Evolutionary conservation across 345 rosid species (phyloP).

Genomic region (Angophora floribunda): DNA sequence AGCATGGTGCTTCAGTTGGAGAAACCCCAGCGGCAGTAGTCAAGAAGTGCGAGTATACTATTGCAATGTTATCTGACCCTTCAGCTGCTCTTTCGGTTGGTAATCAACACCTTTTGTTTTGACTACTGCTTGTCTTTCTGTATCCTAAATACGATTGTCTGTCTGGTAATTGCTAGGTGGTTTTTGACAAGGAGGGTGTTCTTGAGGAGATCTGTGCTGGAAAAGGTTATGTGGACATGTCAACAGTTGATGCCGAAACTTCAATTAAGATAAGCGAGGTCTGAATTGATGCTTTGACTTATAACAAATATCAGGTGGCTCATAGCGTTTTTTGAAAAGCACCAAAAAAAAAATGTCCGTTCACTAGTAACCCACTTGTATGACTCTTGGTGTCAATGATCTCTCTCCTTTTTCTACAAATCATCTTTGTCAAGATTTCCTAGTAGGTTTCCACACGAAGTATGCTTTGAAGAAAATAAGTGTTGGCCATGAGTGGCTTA

Average conservation of each 20-base stretch:
- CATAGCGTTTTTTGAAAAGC: background rate
- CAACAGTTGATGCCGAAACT: constrained; percentile 88
- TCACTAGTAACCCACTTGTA: background rate
- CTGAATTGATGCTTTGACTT: background rate
- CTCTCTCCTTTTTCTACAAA: background rate
- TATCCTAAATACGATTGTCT: background rate
- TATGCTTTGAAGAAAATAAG: background rate
- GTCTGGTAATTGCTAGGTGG: constrained; percentile 45
- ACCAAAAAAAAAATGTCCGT: background rate
- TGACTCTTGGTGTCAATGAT: background rate
- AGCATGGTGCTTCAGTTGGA: constrained; percentile 72
- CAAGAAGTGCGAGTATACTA: constrained; percentile 79
- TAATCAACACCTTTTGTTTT: background rate
- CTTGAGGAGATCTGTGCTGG: constrained; percentile 60
- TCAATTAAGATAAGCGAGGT: constrained; percentile 73
- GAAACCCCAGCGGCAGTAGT: constrained; percentile 79
- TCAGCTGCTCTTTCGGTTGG: constrained; percentile 73
- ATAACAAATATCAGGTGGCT: background rate
- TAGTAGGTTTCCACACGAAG: background rate
- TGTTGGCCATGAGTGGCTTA: background rate
- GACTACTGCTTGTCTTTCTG: background rate
- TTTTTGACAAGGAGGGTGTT: constrained; percentile 74
- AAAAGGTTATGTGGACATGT: constrained; percentile 90
- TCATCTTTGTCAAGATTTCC: background rate
- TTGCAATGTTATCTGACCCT: constrained; percentile 91